A percentile compares a stretch with the other conserved stretches of the same genome.
These are phyloP conservation scores for Paxillus ammoniavirescens DNA, from an alignment of 768 basidiomycete species.

Conservation along the genomic window DNA sequence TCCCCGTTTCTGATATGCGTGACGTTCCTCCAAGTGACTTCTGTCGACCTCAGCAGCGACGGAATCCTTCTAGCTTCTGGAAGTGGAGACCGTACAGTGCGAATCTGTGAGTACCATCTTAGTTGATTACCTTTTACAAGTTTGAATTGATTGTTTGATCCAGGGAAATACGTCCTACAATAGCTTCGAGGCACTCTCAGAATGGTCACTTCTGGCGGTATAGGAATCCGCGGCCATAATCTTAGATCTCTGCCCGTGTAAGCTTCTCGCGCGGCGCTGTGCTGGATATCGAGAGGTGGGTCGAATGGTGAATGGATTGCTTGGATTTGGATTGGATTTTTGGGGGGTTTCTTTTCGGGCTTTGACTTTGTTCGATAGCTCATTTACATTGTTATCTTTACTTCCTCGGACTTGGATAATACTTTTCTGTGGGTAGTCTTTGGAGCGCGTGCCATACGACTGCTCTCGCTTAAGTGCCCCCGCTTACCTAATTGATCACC, in stretches of 20 bases:
- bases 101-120: conserved; percentile 33
- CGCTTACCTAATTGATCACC: conserved; percentile 25
- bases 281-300: background rate
- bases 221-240: background rate
- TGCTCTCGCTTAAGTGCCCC: background rate
- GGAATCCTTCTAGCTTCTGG: conserved; percentile 35
- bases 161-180: conserved; percentile 28
- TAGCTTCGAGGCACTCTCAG: conserved; percentile 12
- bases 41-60: conserved; percentile 36
- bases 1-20: conserved; percentile 9
- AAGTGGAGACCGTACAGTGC: conserved; percentile 36
- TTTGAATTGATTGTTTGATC: conserved; percentile 5
- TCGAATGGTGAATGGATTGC: background rate
- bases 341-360: background rate
- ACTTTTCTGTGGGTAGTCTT: background rate
- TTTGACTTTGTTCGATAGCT: background rate
- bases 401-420: background rate
- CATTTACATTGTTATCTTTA: background rate
- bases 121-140: conserved; percentile 13
- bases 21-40: conserved; percentile 27
- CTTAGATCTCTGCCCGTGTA: background rate
- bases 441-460: background rate
- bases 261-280: no score
- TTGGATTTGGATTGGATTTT: background rate
- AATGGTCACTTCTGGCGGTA: background rate